Evolutionary conservation across 768 basidiomycete genomes (phyloP).

Genomic region (Chalciporus sphaerocephalus): DNA sequence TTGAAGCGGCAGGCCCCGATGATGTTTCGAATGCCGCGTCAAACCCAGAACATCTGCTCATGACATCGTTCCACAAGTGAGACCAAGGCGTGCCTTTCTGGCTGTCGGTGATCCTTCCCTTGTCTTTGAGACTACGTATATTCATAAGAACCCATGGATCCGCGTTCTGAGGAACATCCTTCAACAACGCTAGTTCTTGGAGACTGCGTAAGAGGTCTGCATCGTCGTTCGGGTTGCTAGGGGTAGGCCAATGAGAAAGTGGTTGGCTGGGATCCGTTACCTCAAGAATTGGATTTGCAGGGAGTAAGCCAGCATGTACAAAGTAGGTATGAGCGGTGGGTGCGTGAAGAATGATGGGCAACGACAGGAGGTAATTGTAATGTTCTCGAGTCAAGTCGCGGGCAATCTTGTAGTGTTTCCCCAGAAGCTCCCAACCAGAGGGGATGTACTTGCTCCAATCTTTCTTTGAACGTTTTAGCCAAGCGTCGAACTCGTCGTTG

Average conservation of each 20-base stretch:
- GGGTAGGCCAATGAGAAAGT: slow-evolving; percentile 55
- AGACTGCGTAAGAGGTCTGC: slow-evolving; percentile 40
- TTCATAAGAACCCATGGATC: slow-evolving; percentile 67
- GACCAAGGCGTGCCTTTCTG: slow-evolving; percentile 67
- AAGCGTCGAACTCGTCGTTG: slow-evolving; percentile 28
- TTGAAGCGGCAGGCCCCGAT: slow-evolving; percentile 11
- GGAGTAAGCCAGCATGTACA: slow-evolving; percentile 80
- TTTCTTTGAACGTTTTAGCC: slow-evolving; percentile 35
- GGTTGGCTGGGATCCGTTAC: slow-evolving; percentile 58
- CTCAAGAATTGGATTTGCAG: slow-evolving; percentile 58
- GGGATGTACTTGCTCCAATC: slow-evolving; percentile 54
- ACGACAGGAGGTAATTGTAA: slow-evolving; percentile 66
- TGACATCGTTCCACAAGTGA: slow-evolving; percentile 66
- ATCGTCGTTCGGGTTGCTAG: slow-evolving; percentile 24
- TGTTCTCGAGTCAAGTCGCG: slow-evolving; percentile 56
- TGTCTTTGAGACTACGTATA: slow-evolving; percentile 36
- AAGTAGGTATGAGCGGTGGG: slow-evolving; percentile 73
- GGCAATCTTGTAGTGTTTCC: slow-evolving; percentile 76
- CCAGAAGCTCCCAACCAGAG: slow-evolving; percentile 66
- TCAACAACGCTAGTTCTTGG: slow-evolving; percentile 69
- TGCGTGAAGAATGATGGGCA: slow-evolving; percentile 72
- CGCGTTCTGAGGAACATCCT: slow-evolving; percentile 67
- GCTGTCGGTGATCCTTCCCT: slow-evolving; percentile 29
- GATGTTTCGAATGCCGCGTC: slow-evolving; percentile 9
- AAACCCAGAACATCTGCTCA: slow-evolving; percentile 56